phyloP scores from a whole-genome alignment of 2,329 filamentous ascomycete species.

The Colletotrichum sp. region DNA sequence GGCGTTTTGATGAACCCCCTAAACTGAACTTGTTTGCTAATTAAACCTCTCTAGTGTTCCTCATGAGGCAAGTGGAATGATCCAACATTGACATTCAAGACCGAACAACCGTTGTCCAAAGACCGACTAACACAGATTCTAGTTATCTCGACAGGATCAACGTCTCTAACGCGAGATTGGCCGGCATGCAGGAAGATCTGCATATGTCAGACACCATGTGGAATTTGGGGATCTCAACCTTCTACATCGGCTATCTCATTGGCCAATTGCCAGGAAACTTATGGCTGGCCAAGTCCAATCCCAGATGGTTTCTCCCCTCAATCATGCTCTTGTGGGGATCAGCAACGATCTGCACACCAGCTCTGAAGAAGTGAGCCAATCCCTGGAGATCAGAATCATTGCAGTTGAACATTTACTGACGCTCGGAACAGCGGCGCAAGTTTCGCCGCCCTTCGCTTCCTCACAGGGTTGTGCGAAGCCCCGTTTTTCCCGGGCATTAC shows the following conservation, averaged over 20 bases:
- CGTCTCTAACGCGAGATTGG: constrained; percentile 45
- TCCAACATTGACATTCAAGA: accelerated
- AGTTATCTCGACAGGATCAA: constrained; percentile 56
- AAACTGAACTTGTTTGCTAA: no score
- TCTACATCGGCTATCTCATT: constrained; percentile 48
- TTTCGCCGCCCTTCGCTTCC: constrained; percentile 28
- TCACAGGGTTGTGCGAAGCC: constrained; percentile 32
- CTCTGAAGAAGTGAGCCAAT: constrained; percentile 32
- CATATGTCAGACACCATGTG: constrained; percentile 38
- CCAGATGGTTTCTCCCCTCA: constrained; percentile 37
- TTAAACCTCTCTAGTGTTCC: constrained; percentile 18
- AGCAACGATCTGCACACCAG: constrained; percentile 45
- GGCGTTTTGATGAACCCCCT: neutral
- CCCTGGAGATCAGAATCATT: neutral
- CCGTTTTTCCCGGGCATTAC: constrained; percentile 53
- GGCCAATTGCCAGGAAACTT: constrained; percentile 50
- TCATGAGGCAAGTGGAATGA: constrained; percentile 27
- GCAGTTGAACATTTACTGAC: neutral
- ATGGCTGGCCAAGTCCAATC: constrained; percentile 41
- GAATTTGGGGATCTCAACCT: constrained; percentile 42
- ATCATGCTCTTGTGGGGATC: constrained; percentile 46
- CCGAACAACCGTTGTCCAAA: accelerated
- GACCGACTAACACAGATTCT: constrained; percentile 9
- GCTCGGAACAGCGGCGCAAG: constrained; percentile 20
- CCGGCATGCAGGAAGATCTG: constrained; percentile 37